phyloP scores from a whole-genome alignment of 1,284 basidiomycete genomes.

The Cystobasidium pallidum region DNA sequence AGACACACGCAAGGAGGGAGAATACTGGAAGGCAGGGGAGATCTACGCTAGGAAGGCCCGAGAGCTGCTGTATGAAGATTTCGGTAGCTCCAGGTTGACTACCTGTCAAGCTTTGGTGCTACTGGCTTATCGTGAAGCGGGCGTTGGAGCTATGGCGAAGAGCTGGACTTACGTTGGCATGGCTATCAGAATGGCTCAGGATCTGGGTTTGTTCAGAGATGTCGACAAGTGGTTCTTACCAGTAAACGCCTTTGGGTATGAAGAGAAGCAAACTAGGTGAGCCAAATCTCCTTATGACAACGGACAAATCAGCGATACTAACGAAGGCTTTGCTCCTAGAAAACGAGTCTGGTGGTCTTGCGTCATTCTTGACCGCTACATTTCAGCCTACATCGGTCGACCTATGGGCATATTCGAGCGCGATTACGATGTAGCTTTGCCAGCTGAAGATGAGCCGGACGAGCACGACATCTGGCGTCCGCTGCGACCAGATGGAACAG shows the following conservation, averaged over 20 bases:
- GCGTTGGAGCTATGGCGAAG: conserved; percentile 82
- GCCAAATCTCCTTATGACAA: neutral
- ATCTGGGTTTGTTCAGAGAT: conserved; percentile 78
- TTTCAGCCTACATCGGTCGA: conserved; percentile 64
- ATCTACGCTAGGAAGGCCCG: conserved; percentile 72
- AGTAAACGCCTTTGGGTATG: conserved; percentile 65
- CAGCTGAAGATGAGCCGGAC: conserved; percentile 65
- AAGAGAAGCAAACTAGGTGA: conserved; percentile 66
- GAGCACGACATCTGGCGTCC: conserved; percentile 55
- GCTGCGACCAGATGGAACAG: conserved; percentile 52
- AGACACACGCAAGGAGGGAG: conserved; percentile 61
- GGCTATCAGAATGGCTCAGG: conserved; percentile 69
- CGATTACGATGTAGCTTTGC: conserved; percentile 76
- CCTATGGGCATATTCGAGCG: conserved; percentile 76
- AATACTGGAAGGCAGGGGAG: conserved; percentile 81
- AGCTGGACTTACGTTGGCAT: conserved; percentile 69
- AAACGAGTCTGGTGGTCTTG: conserved; percentile 79
- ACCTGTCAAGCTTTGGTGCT: conserved; percentile 77
- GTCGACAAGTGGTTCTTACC: conserved; percentile 72
- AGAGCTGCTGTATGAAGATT: conserved; percentile 69
- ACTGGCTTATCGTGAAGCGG: conserved; percentile 78
- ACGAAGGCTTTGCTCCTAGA: conserved; percentile 54
- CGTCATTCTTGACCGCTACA: conserved; percentile 67
- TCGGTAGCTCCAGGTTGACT: conserved; percentile 67
- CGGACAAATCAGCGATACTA: too few species aligned